These are phyloP conservation scores for Camelina hispida DNA, from an alignment of 345 rosid species.

Conservation along the genomic window DNA sequence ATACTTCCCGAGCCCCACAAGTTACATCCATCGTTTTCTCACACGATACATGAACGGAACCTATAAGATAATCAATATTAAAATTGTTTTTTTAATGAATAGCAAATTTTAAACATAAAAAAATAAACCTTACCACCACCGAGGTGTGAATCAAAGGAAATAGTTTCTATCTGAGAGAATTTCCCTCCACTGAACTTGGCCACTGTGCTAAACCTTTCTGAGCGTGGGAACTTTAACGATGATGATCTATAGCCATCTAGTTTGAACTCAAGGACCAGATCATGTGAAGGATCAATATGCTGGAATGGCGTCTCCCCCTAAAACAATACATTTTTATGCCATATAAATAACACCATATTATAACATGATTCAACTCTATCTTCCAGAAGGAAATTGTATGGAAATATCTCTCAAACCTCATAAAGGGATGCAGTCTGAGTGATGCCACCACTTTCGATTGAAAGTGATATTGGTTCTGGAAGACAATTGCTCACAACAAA, in stretches of 20 bases:
- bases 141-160: conserved; percentile 58
- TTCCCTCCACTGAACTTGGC: conserved; percentile 80
- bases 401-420: conserved; percentile 64
- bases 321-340: conserved; percentile 31
- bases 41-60: conserved; percentile 65
- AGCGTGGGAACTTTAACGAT: conserved; percentile 70
- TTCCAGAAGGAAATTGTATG: conserved; percentile 31
- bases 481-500: conserved; percentile 73
- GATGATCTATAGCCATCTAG: conserved; percentile 65
- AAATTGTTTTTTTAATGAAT: conserved; percentile 18
- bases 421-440: conserved; percentile 63
- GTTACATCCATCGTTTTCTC: conserved; percentile 85
- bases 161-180: conserved; percentile 65
- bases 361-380: conserved; percentile 26
- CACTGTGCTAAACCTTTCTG: conserved; percentile 66
- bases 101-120: conserved; percentile 23
- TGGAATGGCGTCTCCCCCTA: conserved; percentile 79
- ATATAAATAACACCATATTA: conserved; percentile 27
- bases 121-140: conserved; percentile 54
- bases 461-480: conserved; percentile 69
- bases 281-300: conserved; percentile 90
- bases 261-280: conserved; percentile 66
- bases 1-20: conserved; percentile 89
- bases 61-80: conserved; percentile 40
- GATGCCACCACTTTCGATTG: conserved; percentile 77